Evolutionary conservation across 2,329 filamentous ascomycete genomes (phyloP).

Genomic region (Zymoseptoria brevis): DNA sequence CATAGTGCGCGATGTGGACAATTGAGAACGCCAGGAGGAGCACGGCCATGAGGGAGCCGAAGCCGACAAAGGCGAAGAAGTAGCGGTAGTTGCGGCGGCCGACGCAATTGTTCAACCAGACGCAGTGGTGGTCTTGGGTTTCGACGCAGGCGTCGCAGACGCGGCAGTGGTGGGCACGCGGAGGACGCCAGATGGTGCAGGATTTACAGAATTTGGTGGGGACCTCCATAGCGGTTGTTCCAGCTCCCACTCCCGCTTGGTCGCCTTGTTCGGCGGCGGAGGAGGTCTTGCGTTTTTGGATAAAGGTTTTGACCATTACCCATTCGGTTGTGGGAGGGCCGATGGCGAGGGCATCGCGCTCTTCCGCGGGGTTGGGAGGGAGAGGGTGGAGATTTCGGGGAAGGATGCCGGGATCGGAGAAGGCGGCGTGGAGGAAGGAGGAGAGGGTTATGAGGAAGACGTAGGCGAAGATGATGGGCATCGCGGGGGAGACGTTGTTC

Average conservation of each 20-base stretch:
- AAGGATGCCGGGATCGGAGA: constrained; percentile 85
- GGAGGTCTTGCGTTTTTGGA: constrained; percentile 6
- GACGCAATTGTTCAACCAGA: constrained; percentile 98
- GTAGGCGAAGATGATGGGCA: constrained; percentile 86
- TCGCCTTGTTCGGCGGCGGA: constrained; percentile 11
- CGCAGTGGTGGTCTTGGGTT: constrained; percentile 95
- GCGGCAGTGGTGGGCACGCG: constrained; percentile 90
- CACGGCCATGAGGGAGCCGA: constrained; percentile 65
- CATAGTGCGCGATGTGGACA: constrained; percentile 72
- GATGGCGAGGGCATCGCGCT: constrained; percentile 66
- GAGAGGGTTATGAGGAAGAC: constrained; percentile 85
- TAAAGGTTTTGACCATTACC: constrained; percentile 59
- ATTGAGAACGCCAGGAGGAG: constrained; percentile 71
- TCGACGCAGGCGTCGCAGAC: constrained; percentile 96
- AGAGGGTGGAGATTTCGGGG: constrained; percentile 87
- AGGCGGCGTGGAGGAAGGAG: constrained; percentile 87
- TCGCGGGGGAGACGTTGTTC: constrained; percentile 75
- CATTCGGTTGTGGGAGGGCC: constrained; percentile 87
- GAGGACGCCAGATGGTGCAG: constrained; percentile 94
- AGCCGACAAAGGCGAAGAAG: constrained; percentile 85
- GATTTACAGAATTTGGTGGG: constrained; percentile 97
- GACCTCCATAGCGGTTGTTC: constrained; percentile 79
- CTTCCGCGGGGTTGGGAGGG: constrained; percentile 64
- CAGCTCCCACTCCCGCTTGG: constrained; percentile 27
- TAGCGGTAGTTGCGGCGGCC: constrained; percentile 96